These are phyloP conservation scores for Lactifluus subvellereus DNA, from an alignment of 768 basidiomycete genomes.

Conservation along the genomic window DNA sequence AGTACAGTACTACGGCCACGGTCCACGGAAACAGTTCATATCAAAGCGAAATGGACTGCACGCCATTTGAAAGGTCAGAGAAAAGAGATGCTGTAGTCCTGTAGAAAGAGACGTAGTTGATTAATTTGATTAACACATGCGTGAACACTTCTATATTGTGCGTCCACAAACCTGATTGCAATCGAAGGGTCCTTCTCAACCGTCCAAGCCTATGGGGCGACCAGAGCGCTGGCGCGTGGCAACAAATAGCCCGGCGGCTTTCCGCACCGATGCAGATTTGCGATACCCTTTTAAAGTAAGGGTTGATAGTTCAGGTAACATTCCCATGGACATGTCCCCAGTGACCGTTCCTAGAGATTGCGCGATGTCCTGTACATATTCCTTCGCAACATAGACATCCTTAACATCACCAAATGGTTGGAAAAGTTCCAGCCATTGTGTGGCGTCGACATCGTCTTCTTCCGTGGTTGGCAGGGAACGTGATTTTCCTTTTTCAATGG, in stretches of 20 bases:
- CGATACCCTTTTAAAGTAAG: background rate
- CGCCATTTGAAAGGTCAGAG: too few species aligned
- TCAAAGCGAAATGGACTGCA: too few species aligned
- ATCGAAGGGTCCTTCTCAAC: background rate
- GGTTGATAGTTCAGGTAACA: background rate
- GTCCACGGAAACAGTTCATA: too few species aligned
- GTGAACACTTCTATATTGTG: background rate
- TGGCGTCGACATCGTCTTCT: background rate
- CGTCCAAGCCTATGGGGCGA: background rate
- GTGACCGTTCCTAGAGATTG: background rate
- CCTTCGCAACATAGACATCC: background rate
- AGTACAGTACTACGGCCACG: too few species aligned
- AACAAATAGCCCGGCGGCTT: background rate
- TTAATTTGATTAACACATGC: too few species aligned
- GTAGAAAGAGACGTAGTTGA: too few species aligned
- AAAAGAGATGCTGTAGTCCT: too few species aligned
- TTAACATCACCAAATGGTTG: background rate
- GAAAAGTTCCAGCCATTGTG: constrained; percentile 5
- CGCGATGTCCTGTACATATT: background rate
- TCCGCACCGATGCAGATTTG: background rate
- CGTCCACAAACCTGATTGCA: background rate
- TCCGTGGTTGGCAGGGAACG: background rate
- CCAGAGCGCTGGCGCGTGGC: background rate
- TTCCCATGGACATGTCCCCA: background rate
- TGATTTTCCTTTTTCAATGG: background rate